Base-by-base conservation (phyloP, 2,329 filamentous ascomycete species). In the Aspergillus amoenus region DNA sequence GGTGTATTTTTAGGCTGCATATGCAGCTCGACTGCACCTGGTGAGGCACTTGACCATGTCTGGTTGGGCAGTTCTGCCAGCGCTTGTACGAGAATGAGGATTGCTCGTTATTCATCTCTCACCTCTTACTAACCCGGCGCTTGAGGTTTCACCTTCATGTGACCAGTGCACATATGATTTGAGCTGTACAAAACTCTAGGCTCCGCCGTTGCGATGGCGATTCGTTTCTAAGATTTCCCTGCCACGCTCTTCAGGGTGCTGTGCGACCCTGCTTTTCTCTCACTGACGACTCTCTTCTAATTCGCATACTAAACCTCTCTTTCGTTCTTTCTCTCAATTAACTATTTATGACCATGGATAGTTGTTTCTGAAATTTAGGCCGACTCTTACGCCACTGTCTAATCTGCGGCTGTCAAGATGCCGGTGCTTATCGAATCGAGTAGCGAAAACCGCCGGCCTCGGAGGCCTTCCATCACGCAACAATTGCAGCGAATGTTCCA, bases 401-500 rank as follows among this genome's bases (percentile, higher is more conserved):
- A 22, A 41, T 30, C 15, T 17, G 40, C 41, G 24, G 12, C 24
- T 43, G 13, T 52, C 51, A 48, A 44, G 41, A 61, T 61, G 60
- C 50, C 50, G 45, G 51, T 50, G 27, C 56, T 50, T 17, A 51
- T 52, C 41, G 56, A 57, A 18, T 42, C 56, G 13, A 49, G 30
- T 34, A 47, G n/a, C 17, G 58, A 58, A 18, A 53, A 27, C 12
- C 52, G 24, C 48, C 62, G 60, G 41, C 56, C 58, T 43, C 62
- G 62, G 24, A 60, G 65, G 49, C 52, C 58, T n/a, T 68, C 65
- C 9, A 56, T 68, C 46, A 61, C 66, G 15, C 55, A 61, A 37
- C 63, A 64, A 12, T 34, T 68, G 18, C 65, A 67, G 27, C 64
- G 66, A 22, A 57, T 66, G 37, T 56, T 67, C 9, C 60, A 58